Evolutionary conservation across 2,329 filamentous ascomycete species (phyloP), one percentile per base, ranked within the genome.

Genomic region (Arthrobotrys musiformis): DNA sequence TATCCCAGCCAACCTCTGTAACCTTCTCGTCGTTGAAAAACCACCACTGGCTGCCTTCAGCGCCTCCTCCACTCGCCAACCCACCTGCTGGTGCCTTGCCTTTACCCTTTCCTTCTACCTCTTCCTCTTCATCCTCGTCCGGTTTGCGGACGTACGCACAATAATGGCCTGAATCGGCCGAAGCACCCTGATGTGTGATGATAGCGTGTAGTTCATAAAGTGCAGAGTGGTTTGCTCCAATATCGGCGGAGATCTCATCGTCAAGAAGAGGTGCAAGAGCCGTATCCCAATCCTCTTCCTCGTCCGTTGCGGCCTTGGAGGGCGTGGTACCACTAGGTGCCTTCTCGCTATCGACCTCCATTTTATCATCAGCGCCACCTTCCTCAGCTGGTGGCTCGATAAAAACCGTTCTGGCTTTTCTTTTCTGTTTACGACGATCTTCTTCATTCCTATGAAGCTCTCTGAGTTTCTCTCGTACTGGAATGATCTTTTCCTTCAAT

Each of bases 1-100:
- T 95, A 81, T 98, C 94, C 26, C 89, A 86, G 15, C 93, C 90
- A 28, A 99, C 95, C 85, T 99, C 95, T 13, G 91, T 90, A 35
- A 99, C 95, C 86, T 93, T 96, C 83, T 99, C 94, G 82, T 99
- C 95, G 84, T 99, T 98, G 88, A 99, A 99, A 94, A 95, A 99
- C 94, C 95, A 99, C 95, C 95, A 99, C 81, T 93, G 97, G 80
- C 92, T 93, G 82, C 97, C 93, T 82, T 97, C 93, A 82, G 92
- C 90, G 66, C 89, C 89, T 4, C 74, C 61, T 17, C 74, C 74
- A n/a, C 74, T 54, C 1, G 74, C 52, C 13, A 78, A 54, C 2
- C 74, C 68, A 48, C 61, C 68, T 15, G 67, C 50, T 13, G 74
- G 66, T 1, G 60, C 61, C 40, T 68, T 78, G 19, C 52, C 67